Evolutionary conservation across 106 monocot species (phyloP).

Genomic region (Amphibolis antarctica): DNA sequence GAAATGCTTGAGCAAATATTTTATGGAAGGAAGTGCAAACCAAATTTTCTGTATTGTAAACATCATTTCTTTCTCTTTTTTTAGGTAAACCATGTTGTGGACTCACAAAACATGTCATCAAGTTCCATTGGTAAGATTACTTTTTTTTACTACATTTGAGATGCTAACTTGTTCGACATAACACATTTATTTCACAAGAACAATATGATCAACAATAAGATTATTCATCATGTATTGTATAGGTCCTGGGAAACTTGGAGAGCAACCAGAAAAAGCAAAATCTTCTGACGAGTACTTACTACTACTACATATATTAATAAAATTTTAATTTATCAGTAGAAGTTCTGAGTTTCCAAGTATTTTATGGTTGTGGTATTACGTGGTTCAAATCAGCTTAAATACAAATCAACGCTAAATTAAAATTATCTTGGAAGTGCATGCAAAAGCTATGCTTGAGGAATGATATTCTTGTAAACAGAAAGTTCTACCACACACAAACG

Average conservation of each 20-base stretch:
- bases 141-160: neutral
- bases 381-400: neutral
- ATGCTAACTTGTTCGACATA: neutral
- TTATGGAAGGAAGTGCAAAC: neutral
- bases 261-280: conserved; percentile 6
- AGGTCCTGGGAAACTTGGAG: conserved; percentile 14
- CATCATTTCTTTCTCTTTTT: neutral
- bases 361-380: neutral
- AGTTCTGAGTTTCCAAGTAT: neutral
- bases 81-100: conserved; percentile 15
- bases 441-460: neutral
- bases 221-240: neutral
- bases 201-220: neutral
- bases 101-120: conserved; percentile 3
- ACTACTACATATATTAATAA: neutral
- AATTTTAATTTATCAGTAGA: neutral
- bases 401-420: neutral
- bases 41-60: neutral
- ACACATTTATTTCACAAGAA: neutral
- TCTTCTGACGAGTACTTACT: conserved; percentile 34
- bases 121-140: conserved; percentile 18
- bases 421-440: too few species aligned
- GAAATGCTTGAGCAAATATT: neutral
- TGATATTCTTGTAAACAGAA: neutral
- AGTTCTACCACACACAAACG: too few species aligned